These are phyloP conservation scores for Platismatia glauca DNA, from an alignment of 495 filamentous ascomycete genomes.

Conservation along the genomic window DNA sequence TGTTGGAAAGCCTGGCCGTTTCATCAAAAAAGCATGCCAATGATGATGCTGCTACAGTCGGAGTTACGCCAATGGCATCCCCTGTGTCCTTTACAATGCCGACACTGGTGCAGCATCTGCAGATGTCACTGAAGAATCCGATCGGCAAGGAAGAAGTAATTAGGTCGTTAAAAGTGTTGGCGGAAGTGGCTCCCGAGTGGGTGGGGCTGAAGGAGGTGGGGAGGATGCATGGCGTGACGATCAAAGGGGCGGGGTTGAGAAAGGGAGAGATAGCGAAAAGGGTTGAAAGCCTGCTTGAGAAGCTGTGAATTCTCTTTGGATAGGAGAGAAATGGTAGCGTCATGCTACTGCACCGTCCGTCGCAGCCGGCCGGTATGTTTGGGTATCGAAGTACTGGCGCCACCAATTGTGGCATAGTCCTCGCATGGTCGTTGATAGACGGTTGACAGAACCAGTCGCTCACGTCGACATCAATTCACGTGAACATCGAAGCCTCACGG, in stretches of 20 bases:
- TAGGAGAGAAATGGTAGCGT: neutral
- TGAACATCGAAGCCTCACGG: too few relatives aligned
- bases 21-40: conserved; percentile 26
- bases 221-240: conserved; percentile 48
- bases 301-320: conserved; percentile 1
- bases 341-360: neutral
- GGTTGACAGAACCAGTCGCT: neutral
- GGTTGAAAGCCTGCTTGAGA: conserved; percentile 32
- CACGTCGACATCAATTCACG: neutral
- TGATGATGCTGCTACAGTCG: conserved; percentile 12
- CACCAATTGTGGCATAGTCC: neutral
- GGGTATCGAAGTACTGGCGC: neutral
- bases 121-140: conserved; percentile 52
- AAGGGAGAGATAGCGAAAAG: conserved; percentile 36
- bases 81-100: conserved; percentile 50
- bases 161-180: conserved; percentile 47
- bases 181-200: conserved; percentile 58
- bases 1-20: conserved; percentile 48
- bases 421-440: neutral
- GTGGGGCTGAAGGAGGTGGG: conserved; percentile 46
- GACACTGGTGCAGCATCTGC: conserved; percentile 47
- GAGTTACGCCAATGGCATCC: conserved; percentile 26
- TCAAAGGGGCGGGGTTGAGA: conserved; percentile 38
- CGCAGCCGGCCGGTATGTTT: neutral
- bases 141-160: conserved; percentile 51